Conservation (phyloP, 2,329 filamentous ascomycete species). For the Fusarium sp. region DNA sequence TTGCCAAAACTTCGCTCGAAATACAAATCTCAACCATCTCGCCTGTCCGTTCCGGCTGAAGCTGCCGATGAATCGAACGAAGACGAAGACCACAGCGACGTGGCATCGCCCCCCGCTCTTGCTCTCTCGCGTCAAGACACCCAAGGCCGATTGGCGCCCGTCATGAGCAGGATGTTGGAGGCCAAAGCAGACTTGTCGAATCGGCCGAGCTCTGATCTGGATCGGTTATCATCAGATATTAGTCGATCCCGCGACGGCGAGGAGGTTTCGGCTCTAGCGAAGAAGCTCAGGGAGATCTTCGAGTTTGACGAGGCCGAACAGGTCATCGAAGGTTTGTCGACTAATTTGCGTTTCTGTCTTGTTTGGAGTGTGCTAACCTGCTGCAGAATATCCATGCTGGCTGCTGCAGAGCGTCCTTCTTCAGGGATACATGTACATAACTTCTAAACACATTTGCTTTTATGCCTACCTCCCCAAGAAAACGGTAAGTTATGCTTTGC, state of each 20-base stretch:
- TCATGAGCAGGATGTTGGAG: conserved; percentile 85
- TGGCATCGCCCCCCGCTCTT: conserved; percentile 46
- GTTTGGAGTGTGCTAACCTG: conserved; percentile 31
- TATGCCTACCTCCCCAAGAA: conserved; percentile 98
- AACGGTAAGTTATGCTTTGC: conserved; percentile 68
- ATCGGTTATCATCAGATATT: conserved; percentile 61
- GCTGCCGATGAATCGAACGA: conserved; percentile 53
- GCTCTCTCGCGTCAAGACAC: conserved; percentile 51
- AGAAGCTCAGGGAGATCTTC: conserved; percentile 86
- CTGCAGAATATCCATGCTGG: conserved; percentile 90
- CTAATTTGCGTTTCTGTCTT: neutral
- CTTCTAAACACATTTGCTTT: conserved; percentile 92
- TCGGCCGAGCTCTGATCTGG: conserved; percentile 71
- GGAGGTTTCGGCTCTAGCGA: conserved; percentile 74
- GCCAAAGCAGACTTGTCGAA: conserved; percentile 76
- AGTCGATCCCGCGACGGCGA: conserved; percentile 54
- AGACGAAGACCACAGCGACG: conserved; percentile 43
- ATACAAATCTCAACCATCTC: conserved; percentile 61
- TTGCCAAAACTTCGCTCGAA: conserved; percentile 65
- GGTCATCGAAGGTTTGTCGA: conserved; percentile 80
- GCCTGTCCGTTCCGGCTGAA: conserved; percentile 56
- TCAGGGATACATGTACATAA: conserved; percentile 97
- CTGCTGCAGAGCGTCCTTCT: conserved; percentile 91
- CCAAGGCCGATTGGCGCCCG: conserved; percentile 71
- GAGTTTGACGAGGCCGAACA: conserved; percentile 86